phyloP scores from a whole-genome alignment of 202 grass and related monocot species.

The Schoenoplectus triqueter region DNA sequence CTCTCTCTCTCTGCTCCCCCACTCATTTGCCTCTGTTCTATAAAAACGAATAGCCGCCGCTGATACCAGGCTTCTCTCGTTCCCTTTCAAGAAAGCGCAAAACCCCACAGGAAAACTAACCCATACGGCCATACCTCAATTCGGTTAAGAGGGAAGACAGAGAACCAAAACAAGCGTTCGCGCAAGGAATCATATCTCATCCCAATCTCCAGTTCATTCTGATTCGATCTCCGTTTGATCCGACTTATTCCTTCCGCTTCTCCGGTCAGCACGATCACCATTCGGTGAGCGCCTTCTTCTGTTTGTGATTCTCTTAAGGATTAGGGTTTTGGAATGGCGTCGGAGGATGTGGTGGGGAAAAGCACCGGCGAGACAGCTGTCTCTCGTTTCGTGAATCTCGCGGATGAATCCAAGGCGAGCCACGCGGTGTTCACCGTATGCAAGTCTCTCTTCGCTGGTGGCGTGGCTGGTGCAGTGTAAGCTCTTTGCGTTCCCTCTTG shows the following conservation, averaged over 20 bases:
- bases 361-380: constrained; percentile 86
- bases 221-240: not conserved
- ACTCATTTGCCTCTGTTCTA: not conserved
- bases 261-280: not conserved
- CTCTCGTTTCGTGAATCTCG: constrained; percentile 89
- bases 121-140: not conserved
- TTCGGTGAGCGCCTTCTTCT: not conserved
- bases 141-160: not conserved
- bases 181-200: not conserved
- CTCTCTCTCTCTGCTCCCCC: not conserved
- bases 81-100: not conserved
- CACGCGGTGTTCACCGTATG: constrained; percentile 67
- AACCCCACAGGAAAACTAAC: not conserved
- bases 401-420: constrained; percentile 93
- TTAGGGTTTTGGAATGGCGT: constrained; percentile 61
- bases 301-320: no score
- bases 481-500: constrained; percentile 5
- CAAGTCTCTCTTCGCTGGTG: constrained; percentile 92
- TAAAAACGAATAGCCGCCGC: constrained; percentile 36
- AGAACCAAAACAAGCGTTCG: not conserved
- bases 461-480: constrained; percentile 96
- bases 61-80: constrained; percentile 10
- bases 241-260: constrained; percentile 1
- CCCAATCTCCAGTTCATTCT: not conserved
- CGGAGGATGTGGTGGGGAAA: constrained; percentile 89